Base-by-base conservation (phyloP, 2,329 filamentous ascomycete species). In the Zalaria obscura region DNA sequence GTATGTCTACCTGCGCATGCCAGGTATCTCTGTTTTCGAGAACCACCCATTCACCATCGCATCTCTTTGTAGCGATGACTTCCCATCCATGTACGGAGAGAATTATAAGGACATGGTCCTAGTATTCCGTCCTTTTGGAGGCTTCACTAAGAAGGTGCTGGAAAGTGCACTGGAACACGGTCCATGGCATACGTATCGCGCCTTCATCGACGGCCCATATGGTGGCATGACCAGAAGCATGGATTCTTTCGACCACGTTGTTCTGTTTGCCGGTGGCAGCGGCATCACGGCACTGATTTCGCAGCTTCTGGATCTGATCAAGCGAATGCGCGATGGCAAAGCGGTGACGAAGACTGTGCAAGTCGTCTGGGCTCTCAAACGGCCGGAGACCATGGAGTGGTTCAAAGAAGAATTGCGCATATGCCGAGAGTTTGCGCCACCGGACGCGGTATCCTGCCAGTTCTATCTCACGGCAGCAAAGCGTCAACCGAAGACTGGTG, bases 11-110 rank as follows among this genome's bases (percentile, higher is more conserved):
- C 70, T 96, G 18, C 78, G 89, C 40, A 93, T 96, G 80, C 89
- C 89, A 0, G 85, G 85, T 1, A 87, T 96, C 50, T 88, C 87
- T 0, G 60, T 93, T 2, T 78, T 95, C 44, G 85, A 94, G 50
- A 95, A 93, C 51, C 91, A 96, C 52, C 89, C 89, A 0, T 96
- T 96, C 57, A 96, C 91, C 0, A 88, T 96, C 41, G 79, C 89
- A 2, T 95, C 87, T 1, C 71, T 94, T 5, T 95, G 87, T 62
- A 93, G 84, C 55, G 83, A 93, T 36, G 87, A 94, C 56, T 93
- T 95, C 47, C 86, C 87, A 1, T 94, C 88, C 0, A 82, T 85
- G 44, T 94, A 94, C 52, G 88, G 88, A 27, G 81, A 91, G 50
- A 72, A 83, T 40, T 93, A 89, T 54, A 72, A 87, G 39, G 89